Percentiles rank a stretch among this genome's conserved stretches.
phyloP scores from a whole-genome alignment of 768 basidiomycete species.

The Leccinum uliginosum region DNA sequence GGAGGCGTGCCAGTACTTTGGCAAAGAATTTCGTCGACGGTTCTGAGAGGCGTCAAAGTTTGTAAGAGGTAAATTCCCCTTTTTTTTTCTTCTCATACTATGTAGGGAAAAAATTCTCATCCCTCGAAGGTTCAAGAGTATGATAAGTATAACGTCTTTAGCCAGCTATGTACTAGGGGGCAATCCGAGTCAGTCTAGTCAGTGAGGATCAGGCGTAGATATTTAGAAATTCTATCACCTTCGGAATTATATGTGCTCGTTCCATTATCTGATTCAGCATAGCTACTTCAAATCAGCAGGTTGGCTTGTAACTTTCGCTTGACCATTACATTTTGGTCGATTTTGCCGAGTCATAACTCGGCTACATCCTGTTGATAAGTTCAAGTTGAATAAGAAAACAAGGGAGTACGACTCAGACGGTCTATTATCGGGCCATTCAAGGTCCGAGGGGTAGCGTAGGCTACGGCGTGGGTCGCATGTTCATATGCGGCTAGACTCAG shows the following conservation, averaged over 20 bases:
- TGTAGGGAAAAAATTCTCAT: not conserved
- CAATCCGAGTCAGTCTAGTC: not conserved
- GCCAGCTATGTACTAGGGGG: not conserved
- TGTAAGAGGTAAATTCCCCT: not conserved
- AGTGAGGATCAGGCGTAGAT: not conserved
- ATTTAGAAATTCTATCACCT: not conserved
- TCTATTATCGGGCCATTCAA: not conserved
- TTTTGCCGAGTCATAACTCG: too few relatives aligned
- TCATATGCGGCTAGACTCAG: not conserved
- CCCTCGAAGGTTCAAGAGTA: not conserved
- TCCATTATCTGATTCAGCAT: not conserved
- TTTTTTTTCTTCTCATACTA: not conserved
- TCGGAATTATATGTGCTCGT: not conserved
- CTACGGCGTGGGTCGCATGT: not conserved
- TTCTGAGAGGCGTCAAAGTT: conserved; percentile 5
- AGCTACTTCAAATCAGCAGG: too few relatives aligned
- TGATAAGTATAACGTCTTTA: not conserved
- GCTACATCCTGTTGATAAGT: too few relatives aligned
- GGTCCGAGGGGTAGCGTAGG: not conserved
- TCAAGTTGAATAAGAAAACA: too few relatives aligned
- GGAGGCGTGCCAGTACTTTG: not conserved
- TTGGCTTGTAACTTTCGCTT: too few relatives aligned
- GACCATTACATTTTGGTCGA: too few relatives aligned
- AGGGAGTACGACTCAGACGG: too few relatives aligned
- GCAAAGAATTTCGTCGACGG: not conserved